Conservation (phyloP, 2,329 filamentous ascomycete species). For the Huntiella bhutanensis region DNA sequence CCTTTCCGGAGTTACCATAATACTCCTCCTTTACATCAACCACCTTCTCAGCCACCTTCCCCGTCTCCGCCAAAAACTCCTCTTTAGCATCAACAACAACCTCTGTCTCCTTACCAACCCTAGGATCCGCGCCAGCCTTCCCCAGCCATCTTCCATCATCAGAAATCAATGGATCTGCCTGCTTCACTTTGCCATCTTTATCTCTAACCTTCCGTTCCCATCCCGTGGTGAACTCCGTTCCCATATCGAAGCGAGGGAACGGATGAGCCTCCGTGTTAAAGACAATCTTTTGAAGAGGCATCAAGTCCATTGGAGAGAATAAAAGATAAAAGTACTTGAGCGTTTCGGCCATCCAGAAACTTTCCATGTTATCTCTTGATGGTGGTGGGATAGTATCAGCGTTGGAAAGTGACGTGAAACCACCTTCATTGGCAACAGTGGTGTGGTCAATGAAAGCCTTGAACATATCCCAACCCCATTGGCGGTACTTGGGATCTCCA, state of each 20-base stretch:
- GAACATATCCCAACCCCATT: conserved; percentile 99
- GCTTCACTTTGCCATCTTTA: conserved; percentile 22
- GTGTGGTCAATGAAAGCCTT: conserved; percentile 76
- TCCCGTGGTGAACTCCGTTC: conserved; percentile 57
- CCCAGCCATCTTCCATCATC: not conserved
- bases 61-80: not conserved
- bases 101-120: not conserved
- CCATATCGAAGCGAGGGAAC: conserved; percentile 71
- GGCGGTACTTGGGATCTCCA: conserved; percentile 66
- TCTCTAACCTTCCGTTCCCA: conserved; percentile 55
- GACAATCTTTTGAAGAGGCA: conserved; percentile 73
- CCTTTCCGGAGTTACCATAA: not conserved
- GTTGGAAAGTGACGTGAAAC: conserved; percentile 65
- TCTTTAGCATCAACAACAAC: not conserved
- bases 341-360: conserved; percentile 96
- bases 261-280: conserved; percentile 94
- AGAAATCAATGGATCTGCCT: conserved; percentile 9
- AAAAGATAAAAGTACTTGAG: conserved; percentile 95
- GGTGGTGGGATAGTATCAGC: conserved; percentile 53
- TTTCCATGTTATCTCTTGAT: conserved; percentile 85
- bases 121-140: not conserved
- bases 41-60: too few species aligned
- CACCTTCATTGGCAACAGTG: conserved; percentile 54
- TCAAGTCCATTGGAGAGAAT: conserved; percentile 65
- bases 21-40: not conserved